Conservation (phyloP, 2,329 filamentous ascomycete genomes). For the Beauveria caledonica region DNA sequence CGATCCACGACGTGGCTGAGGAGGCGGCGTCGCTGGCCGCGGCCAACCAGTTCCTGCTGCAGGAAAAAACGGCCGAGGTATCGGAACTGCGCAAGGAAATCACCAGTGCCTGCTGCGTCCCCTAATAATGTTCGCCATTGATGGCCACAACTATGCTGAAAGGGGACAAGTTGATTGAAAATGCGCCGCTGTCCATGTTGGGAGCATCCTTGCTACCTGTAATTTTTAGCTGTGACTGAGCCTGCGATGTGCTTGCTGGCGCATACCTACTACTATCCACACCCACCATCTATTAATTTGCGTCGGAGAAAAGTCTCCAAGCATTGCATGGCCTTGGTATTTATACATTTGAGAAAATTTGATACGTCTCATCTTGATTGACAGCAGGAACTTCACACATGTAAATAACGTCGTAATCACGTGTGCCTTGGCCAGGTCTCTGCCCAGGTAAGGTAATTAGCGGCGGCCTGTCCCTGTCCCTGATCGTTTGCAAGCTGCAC, state of each 20-base stretch:
- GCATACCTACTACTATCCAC: neutral
- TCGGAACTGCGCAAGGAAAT: constrained; percentile 2
- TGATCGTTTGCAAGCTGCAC: neutral
- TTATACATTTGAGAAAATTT: neutral
- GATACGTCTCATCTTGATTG: neutral
- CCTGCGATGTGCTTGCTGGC: neutral
- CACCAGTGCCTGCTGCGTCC: neutral
- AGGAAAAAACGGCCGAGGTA: neutral
- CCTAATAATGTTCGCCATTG: neutral
- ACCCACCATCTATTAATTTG: neutral
- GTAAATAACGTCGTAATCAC: neutral
- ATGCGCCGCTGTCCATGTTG: neutral
- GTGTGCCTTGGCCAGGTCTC: neutral
- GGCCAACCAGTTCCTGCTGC: neutral
- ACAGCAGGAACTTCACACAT: no score
- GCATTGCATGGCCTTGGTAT: neutral
- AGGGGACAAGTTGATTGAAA: neutral
- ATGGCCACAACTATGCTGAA: neutral
- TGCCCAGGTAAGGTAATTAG: no score
- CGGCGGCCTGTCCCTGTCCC: neutral
- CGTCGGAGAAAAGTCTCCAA: neutral
- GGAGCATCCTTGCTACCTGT: neutral
- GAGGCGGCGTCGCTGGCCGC: constrained; percentile 2
- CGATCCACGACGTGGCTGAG: constrained; percentile 1
- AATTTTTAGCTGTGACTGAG: neutral